Conservation (phyloP, 176 grass and related monocot genomes). For the Leersia perrieri region DNA sequence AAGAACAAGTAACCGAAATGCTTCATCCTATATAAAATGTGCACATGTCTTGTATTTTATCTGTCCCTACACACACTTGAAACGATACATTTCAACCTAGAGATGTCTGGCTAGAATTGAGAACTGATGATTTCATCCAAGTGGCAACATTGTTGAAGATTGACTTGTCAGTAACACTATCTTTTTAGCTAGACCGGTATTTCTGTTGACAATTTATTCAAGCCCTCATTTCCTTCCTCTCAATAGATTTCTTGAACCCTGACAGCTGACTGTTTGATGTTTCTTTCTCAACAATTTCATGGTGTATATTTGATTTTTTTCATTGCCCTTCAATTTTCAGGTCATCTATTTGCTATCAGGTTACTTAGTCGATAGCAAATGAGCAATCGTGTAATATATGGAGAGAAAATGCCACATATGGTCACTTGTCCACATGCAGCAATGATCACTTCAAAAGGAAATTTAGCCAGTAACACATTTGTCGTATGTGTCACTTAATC, state of each 20-base stretch:
- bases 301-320: neutral
- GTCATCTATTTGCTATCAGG: neutral
- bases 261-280: neutral
- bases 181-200: too few species aligned
- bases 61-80: too few species aligned
- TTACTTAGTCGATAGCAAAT: neutral
- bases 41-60: too few species aligned
- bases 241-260: neutral
- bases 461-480: neutral
- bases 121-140: too few species aligned
- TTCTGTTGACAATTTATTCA: too few species aligned
- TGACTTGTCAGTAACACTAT: too few species aligned
- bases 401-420: neutral
- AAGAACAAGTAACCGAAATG: too few species aligned
- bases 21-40: too few species aligned
- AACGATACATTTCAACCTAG: too few species aligned
- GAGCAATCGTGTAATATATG: neutral
- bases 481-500: neutral
- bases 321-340: neutral
- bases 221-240: neutral
- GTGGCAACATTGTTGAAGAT: too few species aligned
- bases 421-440: neutral
- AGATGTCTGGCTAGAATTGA: too few species aligned
- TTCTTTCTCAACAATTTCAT: neutral
- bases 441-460: neutral